A percentile compares a stretch with the other conserved stretches of the same genome.
These are phyloP conservation scores for Racocetra persica DNA, from an alignment of 371 early-diverging fungal species.

Conservation along the genomic window DNA sequence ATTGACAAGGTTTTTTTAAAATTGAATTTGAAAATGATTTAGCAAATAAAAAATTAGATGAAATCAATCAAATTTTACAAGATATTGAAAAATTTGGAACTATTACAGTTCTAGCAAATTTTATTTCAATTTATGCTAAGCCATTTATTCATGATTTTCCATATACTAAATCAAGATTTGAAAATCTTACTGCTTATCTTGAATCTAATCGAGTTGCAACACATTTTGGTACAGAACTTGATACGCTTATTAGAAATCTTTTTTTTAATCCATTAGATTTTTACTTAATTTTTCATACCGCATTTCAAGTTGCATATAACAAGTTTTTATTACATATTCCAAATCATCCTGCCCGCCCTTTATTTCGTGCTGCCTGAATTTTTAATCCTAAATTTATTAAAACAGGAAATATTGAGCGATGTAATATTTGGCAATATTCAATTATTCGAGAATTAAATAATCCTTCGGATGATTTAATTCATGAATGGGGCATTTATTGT, in stretches of 20 bases:
- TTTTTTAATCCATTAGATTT: slow-evolving; percentile 3
- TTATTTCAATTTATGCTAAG: no score
- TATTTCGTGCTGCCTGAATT: not conserved
- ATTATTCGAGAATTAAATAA: slow-evolving; percentile 17
- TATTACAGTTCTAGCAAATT: no score
- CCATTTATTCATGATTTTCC: slow-evolving; percentile 7
- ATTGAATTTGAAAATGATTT: not conserved
- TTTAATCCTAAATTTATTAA: slow-evolving; percentile 23
- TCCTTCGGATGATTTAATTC: slow-evolving; percentile 5
- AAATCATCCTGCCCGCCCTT: not conserved
- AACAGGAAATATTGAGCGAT: not conserved
- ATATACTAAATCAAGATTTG: slow-evolving; percentile 4
- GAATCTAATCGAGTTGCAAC: not conserved
- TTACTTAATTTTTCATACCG: slow-evolving; percentile 15
- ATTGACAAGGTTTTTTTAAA: slow-evolving; percentile 5
- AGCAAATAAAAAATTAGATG: not conserved
- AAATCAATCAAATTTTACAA: no score
- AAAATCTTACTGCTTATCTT: slow-evolving; percentile 20
- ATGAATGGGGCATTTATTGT: slow-evolving; percentile 2
- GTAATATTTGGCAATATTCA: slow-evolving; percentile 4
- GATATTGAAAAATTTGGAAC: not conserved
- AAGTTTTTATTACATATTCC: slow-evolving; percentile 22
- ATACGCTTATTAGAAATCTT: not conserved
- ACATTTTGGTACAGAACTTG: no score
- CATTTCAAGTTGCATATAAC: slow-evolving; percentile 2